Conservation (phyloP, 768 basidiomycete species). For the Tephrocybe sp. region DNA sequence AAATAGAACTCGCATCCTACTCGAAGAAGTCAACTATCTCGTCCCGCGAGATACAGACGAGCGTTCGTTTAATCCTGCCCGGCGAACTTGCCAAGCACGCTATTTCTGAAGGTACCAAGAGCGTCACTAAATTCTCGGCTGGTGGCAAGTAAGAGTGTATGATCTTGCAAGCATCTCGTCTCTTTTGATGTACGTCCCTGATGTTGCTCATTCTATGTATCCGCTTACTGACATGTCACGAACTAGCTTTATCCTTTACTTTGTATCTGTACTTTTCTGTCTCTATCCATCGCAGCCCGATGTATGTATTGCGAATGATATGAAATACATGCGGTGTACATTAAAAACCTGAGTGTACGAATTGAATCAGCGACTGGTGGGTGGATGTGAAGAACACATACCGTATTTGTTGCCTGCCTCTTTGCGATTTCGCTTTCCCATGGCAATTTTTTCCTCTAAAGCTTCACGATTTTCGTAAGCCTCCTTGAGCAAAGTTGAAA, state of each 20-base stretch:
- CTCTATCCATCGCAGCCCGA: not conserved
- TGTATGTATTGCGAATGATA: conserved; percentile 4
- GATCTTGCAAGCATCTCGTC: not conserved
- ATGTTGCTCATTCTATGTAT: not conserved
- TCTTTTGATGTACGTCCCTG: not conserved
- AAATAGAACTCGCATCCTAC: conserved; percentile 74
- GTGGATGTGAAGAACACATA: conserved; percentile 27
- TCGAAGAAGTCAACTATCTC: conserved; percentile 92
- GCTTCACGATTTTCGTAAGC: conserved; percentile 84
- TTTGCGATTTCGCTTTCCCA: conserved; percentile 80
- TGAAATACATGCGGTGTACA: conserved; percentile 1
- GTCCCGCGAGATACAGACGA: conserved; percentile 86
- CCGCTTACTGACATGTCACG: not conserved
- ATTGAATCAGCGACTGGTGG: not conserved
- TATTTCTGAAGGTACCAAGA: conserved; percentile 68
- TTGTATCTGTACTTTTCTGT: conserved; percentile 9
- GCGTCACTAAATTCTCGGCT: conserved; percentile 49
- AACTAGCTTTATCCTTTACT: not conserved
- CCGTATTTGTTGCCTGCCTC: conserved; percentile 94
- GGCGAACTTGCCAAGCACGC: conserved; percentile 89
- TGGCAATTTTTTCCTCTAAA: conserved; percentile 81
- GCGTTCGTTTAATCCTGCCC: conserved; percentile 80
- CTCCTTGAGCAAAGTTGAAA: conserved; percentile 78
- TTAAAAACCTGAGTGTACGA: conserved; percentile 10
- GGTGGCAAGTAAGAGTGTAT: conserved; percentile 38